Percentiles rank a stretch among this genome's conserved stretches.
These are phyloP conservation scores for Gyromitra esculenta DNA, from an alignment of 2,329 filamentous ascomycete genomes.

Conservation along the genomic window DNA sequence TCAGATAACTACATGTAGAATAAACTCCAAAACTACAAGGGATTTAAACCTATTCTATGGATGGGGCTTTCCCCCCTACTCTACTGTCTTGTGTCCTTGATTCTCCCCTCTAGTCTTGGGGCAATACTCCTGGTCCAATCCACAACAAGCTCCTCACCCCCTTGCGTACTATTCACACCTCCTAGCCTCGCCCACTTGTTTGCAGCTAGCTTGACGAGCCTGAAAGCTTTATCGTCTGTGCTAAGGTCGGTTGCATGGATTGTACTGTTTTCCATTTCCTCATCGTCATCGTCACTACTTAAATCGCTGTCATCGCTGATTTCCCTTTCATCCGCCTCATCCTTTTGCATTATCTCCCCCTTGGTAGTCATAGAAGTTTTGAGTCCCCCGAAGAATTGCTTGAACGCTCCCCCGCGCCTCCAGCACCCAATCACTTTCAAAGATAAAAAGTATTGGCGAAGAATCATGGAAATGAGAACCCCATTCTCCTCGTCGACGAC, in stretches of 20 bases:
- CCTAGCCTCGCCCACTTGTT: conserved; percentile 77
- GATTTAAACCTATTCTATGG: background rate
- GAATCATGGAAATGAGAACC: conserved; percentile 82
- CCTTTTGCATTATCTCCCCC: conserved; percentile 41
- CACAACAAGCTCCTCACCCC: conserved; percentile 70
- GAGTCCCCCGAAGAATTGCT: conserved; percentile 49
- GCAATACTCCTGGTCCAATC: conserved; percentile 84
- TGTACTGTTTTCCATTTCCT: conserved; percentile 60
- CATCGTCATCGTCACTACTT: conserved; percentile 60
- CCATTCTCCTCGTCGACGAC: conserved; percentile 87
- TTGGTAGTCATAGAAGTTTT: conserved; percentile 47
- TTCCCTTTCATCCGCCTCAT: conserved; percentile 23
- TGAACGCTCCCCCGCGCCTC: conserved; percentile 64
- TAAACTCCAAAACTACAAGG: no score
- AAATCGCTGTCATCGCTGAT: conserved; percentile 37
- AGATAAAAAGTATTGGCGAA: conserved; percentile 91
- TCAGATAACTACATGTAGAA: no score
- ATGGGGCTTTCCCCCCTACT: background rate
- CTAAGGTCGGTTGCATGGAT: conserved; percentile 60
- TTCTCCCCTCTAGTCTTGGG: conserved; percentile 80
- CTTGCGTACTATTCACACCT: conserved; percentile 67
- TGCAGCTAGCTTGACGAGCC: conserved; percentile 74
- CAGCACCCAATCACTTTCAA: conserved; percentile 82
- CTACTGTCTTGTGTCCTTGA: conserved; percentile 60
- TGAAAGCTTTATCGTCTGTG: conserved; percentile 65